Percentiles rank a stretch among this genome's conserved stretches.
These are phyloP conservation scores for Fragilariopsis cylindrus DNA, from an alignment of 108 stramenopile species.

Conservation along the genomic window DNA sequence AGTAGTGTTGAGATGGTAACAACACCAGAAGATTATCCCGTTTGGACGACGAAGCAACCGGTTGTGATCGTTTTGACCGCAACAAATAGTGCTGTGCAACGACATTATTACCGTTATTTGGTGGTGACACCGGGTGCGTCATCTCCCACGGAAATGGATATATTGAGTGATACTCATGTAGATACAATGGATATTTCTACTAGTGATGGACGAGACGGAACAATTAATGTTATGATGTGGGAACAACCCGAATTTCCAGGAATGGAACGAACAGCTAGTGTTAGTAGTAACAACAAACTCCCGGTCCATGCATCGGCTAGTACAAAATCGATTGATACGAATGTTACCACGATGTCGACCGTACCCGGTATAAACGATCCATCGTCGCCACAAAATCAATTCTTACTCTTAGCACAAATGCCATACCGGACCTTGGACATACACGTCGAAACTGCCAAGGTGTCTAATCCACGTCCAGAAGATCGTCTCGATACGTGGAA, in stretches of 20 bases:
- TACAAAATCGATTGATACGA: slow-evolving; percentile 13
- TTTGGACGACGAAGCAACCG: slow-evolving; percentile 80
- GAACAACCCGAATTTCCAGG: slow-evolving; percentile 65
- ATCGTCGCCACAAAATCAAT: slow-evolving; percentile 11
- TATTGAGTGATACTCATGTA: slow-evolving; percentile 23
- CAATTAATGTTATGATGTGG: slow-evolving; percentile 66
- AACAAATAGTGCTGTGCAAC: slow-evolving; percentile 38
- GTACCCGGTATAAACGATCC: background rate
- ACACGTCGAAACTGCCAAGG: slow-evolving; percentile 35
- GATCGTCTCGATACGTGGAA: slow-evolving; percentile 79
- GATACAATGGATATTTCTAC: slow-evolving; percentile 39
- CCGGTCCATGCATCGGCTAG: slow-evolving; percentile 10
- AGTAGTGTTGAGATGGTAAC: slow-evolving; percentile 84
- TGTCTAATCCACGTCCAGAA: slow-evolving; percentile 26
- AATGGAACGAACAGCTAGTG: background rate
- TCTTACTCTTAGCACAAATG: slow-evolving; percentile 37
- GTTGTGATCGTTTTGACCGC: slow-evolving; percentile 67
- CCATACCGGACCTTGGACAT: slow-evolving; percentile 77
- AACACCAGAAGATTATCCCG: slow-evolving; percentile 83
- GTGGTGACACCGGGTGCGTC: slow-evolving; percentile 81
- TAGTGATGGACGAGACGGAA: slow-evolving; percentile 39
- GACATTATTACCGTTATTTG: slow-evolving; percentile 85
- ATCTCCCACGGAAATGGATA: slow-evolving; percentile 5
- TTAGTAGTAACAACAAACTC: background rate
- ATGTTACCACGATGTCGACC: background rate